Percentiles rank a stretch among this genome's conserved stretches.
Evolutionary conservation across 805 yeast species (phyloP).

Genomic region (Yarrowia phangngaensis): DNA sequence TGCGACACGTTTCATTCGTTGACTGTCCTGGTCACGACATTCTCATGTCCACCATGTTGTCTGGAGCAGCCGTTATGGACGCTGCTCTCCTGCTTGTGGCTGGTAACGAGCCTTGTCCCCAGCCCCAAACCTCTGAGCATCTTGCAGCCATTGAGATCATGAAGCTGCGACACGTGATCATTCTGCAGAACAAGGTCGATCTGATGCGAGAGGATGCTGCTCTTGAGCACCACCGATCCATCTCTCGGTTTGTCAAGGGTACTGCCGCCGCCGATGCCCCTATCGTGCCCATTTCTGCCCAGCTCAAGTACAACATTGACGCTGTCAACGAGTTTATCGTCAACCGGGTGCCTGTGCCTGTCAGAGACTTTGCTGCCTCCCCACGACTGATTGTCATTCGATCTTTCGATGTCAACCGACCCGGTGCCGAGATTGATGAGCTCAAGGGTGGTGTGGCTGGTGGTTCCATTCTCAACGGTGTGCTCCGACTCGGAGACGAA

Average conservation of each 20-base stretch:
- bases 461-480: constrained; percentile 97
- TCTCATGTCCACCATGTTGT: constrained; percentile 99
- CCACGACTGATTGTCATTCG: constrained; percentile 96
- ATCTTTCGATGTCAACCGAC: constrained; percentile 97
- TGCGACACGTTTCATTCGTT: constrained; percentile 96
- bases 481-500: constrained; percentile 94
- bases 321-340: constrained; percentile 97
- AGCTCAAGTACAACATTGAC: constrained; percentile 95
- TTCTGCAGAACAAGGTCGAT: constrained; percentile 96
- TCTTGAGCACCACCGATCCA: constrained; percentile 89
- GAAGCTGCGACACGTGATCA: constrained; percentile 95
- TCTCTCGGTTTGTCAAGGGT: constrained; percentile 88
- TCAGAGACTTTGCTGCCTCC: constrained; percentile 88
- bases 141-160: constrained; percentile 98
- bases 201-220: constrained; percentile 97
- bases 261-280: constrained; percentile 99
- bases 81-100: constrained; percentile 95
- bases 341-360: constrained; percentile 91
- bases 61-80: constrained; percentile 99
- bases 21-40: constrained; percentile 99
- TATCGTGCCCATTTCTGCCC: constrained; percentile 97
- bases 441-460: constrained; percentile 99
- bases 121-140: constrained; percentile 99
- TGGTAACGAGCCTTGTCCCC: constrained; percentile 99
- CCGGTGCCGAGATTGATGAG: constrained; percentile 96